phyloP scores from a whole-genome alignment of 1,284 basidiomycete genomes.

The Trametes versicolor region DNA sequence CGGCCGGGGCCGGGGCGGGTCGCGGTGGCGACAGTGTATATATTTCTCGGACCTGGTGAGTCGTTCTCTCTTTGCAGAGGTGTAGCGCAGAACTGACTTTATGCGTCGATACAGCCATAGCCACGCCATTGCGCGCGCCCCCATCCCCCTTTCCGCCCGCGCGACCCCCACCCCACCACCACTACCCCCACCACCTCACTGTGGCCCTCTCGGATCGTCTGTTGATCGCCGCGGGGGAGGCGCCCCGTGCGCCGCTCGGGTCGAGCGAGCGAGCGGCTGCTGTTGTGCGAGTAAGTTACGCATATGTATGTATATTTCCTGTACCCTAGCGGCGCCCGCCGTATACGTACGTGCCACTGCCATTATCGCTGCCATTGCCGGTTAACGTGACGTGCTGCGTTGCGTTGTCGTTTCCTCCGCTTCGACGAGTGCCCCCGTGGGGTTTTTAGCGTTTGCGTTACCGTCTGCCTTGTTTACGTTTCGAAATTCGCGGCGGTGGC shows the following conservation, averaged over 20 bases:
- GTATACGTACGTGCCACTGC: not conserved
- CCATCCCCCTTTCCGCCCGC: not conserved
- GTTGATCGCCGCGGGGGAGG: not conserved
- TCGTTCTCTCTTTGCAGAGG: not conserved
- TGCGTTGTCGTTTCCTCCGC: no score
- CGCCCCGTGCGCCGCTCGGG: not conserved
- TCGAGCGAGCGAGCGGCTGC: constrained; percentile 7
- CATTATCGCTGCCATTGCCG: not conserved
- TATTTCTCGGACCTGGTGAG: constrained; percentile 29
- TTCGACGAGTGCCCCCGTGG: no score
- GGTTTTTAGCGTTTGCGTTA: no score
- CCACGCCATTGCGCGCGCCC: constrained; percentile 1
- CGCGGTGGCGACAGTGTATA: constrained; percentile 35
- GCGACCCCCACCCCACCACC: not conserved
- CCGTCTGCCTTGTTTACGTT: no score
- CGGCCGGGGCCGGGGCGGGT: constrained; percentile 18
- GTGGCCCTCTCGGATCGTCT: not conserved
- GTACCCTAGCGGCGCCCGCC: not conserved
- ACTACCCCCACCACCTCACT: not conserved
- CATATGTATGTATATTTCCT: constrained; percentile 31
- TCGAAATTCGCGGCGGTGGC: no score
- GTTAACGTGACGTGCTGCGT: no score
- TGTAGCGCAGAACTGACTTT: not conserved
- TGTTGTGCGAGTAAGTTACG: constrained; percentile 38
- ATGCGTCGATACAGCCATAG: not conserved